These are phyloP conservation scores for Aspergillus transmontanensis DNA, from an alignment of 2,329 filamentous ascomycete genomes.

Conservation along the genomic window DNA sequence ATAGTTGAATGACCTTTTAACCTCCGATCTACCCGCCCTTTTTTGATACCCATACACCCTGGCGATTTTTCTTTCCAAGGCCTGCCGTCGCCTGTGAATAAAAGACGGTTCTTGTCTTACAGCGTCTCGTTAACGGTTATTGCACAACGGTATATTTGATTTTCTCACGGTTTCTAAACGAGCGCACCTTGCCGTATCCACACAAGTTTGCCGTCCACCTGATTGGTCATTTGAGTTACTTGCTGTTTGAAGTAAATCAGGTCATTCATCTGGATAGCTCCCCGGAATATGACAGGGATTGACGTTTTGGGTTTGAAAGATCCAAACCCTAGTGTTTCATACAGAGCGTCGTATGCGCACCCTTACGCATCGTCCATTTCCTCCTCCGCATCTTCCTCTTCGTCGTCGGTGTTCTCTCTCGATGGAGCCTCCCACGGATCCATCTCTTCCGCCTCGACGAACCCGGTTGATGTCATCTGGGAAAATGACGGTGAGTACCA, in stretches of 20 bases:
- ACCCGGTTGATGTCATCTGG: conserved; percentile 58
- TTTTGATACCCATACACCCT: conserved; percentile 22
- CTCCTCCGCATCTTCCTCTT: conserved; percentile 74
- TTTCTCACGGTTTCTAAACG: conserved; percentile 6
- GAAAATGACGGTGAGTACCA: conserved; percentile 40
- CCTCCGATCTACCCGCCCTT: conserved; percentile 7
- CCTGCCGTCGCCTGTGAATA: conserved; percentile 35
- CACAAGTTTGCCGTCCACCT: conserved; percentile 7
- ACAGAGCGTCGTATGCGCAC: conserved; percentile 44
- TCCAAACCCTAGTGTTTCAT: conserved; percentile 40
- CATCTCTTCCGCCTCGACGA: conserved; percentile 67
- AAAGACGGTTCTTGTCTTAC: conserved; percentile 35
- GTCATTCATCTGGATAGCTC: conserved; percentile 29
- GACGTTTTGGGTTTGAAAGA: conserved; percentile 46
- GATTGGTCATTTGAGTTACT: conserved; percentile 18
- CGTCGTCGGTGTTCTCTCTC: conserved; percentile 77
- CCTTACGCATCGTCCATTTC: conserved; percentile 72
- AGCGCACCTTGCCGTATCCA: conserved; percentile 14
- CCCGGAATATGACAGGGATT: conserved; percentile 46
- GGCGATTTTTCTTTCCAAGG: conserved; percentile 29
- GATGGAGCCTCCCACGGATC: conserved; percentile 67
- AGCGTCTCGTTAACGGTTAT: conserved; percentile 34
- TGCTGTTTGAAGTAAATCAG: conserved; percentile 16
- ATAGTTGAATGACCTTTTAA: background rate
- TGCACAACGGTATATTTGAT: conserved; percentile 34